Evolutionary conservation across 1,284 basidiomycete genomes (phyloP).

Genomic region (Tilletiopsis washingtonensis): DNA sequence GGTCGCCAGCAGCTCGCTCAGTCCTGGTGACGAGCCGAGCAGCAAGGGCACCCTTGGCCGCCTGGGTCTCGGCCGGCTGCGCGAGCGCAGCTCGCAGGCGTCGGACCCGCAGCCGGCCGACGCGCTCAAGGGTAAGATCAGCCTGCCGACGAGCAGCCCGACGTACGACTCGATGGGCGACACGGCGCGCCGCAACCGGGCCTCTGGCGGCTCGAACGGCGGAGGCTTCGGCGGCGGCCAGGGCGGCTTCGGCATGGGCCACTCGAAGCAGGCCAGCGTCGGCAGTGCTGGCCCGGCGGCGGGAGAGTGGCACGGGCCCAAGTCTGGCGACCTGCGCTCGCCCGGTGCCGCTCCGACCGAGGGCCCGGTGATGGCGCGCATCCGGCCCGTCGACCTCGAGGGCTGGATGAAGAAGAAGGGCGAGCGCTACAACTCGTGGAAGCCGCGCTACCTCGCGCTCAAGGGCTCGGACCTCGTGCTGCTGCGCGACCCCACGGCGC

Average conservation of each 20-base stretch:
- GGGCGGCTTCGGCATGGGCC: background rate
- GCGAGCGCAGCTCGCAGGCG: conserved; percentile 10
- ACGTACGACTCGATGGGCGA: conserved; percentile 34
- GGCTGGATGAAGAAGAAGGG: conserved; percentile 94
- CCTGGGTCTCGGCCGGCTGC: conserved; percentile 24
- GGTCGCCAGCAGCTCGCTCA: background rate
- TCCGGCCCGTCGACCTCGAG: conserved; percentile 41
- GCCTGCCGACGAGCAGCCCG: conserved; percentile 37
- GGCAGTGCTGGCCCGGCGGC: conserved; percentile 9
- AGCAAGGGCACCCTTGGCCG: conserved; percentile 28
- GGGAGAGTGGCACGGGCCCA: conserved; percentile 7
- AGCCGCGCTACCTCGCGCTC: conserved; percentile 83
- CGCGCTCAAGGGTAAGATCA: conserved; percentile 41
- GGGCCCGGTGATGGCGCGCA: conserved; percentile 32
- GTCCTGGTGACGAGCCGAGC: conserved; percentile 5
- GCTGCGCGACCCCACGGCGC: conserved; percentile 35
- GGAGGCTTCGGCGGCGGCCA: conserved; percentile 4
- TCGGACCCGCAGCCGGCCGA: conserved; percentile 3
- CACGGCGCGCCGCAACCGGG: conserved; percentile 22
- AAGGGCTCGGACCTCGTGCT: conserved; percentile 62
- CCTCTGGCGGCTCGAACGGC: conserved; percentile 4
- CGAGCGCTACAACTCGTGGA: conserved; percentile 89
- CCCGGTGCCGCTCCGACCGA: conserved; percentile 1
- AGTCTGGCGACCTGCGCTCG: background rate
- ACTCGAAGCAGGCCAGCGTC: conserved; percentile 12